Evolutionary conservation across 495 filamentous ascomycete species (phyloP).

Genomic region (Chaetomium cochliodes): DNA sequence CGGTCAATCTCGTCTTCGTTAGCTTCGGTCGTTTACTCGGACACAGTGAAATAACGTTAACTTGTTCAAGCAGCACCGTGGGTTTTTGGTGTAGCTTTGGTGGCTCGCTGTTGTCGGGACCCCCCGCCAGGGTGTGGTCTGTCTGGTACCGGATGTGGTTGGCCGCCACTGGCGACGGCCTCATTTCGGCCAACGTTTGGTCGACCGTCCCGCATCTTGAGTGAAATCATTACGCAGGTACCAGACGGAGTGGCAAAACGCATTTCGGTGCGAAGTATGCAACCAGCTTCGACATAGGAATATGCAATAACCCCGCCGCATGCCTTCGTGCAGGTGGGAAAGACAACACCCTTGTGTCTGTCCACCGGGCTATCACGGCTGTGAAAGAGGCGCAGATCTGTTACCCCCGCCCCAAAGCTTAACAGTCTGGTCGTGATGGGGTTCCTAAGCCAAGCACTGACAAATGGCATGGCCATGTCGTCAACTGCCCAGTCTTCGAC

Average conservation of each 20-base stretch:
- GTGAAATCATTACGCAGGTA: not conserved
- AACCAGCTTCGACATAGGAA: not conserved
- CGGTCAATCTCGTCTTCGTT: not conserved
- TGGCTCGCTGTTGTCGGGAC: not conserved
- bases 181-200: slow-evolving; percentile 21
- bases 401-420: slow-evolving; percentile 11
- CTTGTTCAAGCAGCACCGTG: not conserved
- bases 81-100: not conserved
- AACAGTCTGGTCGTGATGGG: not conserved
- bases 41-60: not conserved
- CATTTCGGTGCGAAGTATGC: not conserved
- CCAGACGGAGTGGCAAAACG: not conserved
- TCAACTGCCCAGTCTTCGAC: slow-evolving; percentile 19
- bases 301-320: not conserved
- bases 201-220: slow-evolving; percentile 10
- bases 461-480: slow-evolving; percentile 21
- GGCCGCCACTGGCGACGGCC: slow-evolving; percentile 16
- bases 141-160: slow-evolving; percentile 14
- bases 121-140: not conserved
- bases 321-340: not conserved
- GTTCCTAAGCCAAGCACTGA: not conserved
- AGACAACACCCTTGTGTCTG: not conserved
- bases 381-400: too few relatives aligned
- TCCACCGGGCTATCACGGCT: not conserved
- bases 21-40: slow-evolving; percentile 14